These are phyloP conservation scores for Avicennia marina DNA, from an alignment of 257 asterid genomes.

Conservation along the genomic window DNA sequence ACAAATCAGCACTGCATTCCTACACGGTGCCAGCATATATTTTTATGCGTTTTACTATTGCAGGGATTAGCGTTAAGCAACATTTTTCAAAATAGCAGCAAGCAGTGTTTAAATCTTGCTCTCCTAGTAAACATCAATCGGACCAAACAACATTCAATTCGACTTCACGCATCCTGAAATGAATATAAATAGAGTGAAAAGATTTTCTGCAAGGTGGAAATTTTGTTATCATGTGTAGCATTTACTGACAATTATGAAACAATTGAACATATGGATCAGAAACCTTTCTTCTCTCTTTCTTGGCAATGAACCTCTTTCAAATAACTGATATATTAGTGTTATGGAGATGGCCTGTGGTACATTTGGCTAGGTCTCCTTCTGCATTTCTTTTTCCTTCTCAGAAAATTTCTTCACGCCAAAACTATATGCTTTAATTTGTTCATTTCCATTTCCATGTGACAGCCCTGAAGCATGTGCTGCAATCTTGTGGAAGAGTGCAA, in stretches of 20 bases:
- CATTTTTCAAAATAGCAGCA: neutral
- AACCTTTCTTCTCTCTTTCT: neutral
- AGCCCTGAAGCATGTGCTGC: slow-evolving; percentile 99
- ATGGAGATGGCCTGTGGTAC: neutral
- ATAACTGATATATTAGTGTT: neutral
- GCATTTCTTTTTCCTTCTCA: slow-evolving; percentile 8
- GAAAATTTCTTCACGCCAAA: neutral
- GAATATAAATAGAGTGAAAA: too few relatives aligned
- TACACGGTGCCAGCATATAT: too few relatives aligned
- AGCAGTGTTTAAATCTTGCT: too few relatives aligned
- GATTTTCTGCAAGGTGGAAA: too few relatives aligned
- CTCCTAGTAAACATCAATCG: neutral
- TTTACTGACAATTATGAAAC: neutral
- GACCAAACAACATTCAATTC: neutral
- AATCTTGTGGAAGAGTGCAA: slow-evolving; percentile 79
- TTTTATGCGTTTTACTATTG: too few relatives aligned
- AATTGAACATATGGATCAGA: neutral
- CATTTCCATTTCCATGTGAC: slow-evolving; percentile 32
- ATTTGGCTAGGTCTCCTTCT: neutral
- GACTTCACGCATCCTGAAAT: neutral
- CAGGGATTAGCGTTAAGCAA: neutral
- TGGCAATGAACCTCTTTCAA: neutral
- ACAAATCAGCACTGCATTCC: too few relatives aligned
- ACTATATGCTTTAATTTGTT: slow-evolving; percentile 7
- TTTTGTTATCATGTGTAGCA: too few relatives aligned